Base-by-base conservation (phyloP, 306 rosid genomes). In the Inga laurina region DNA sequence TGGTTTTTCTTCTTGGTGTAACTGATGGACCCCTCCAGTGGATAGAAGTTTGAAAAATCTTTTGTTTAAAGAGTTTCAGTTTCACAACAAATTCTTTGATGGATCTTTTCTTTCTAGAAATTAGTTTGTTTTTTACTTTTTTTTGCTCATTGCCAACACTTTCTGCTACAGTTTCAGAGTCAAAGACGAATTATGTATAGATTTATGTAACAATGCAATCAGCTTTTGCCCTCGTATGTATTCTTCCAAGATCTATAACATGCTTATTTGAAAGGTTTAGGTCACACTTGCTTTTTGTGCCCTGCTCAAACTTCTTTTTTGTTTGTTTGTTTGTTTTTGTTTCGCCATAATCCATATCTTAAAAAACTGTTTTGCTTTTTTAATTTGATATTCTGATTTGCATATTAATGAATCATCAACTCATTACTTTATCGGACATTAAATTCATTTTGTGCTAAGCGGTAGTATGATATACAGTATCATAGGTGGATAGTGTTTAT, bases 1-100 rank as follows among this genome's bases (percentile, higher is more conserved):
- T 72, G 56, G 14, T 72, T 46, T 72, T 72, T 72, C 76, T 72
- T 72, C 57, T 46, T 32, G 39, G 39, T 45, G n/a, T 46, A 46
- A 45, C 59, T 22, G 75, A 22, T 22, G 59, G 76, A 46, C 3
- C 15, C 59, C 59, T 72, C 41, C 15, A 3, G 59, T 46, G 39
- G 76, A 72, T 72, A 45, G 76, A 72, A 72, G 59, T 46, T 72
- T 72, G 13, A 27, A 46, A 72, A 45, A 22, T 3, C 54, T 5
- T 44, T 10, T 14, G 45, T 9, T 30, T 48, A 61, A 7, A 72
- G 57, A 46, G 35, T 46, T 72, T 72, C 41, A 8, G 66, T 59
- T 22, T 59, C 34, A 30, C 32, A 27, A 46, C 43, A 46, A 27
- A 32, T 51, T 34, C 35, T 19, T 75, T 52, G 14, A 18, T 34